Evolutionary conservation across 495 filamentous ascomycete genomes (phyloP).

Genomic region (Parmelia sp.): DNA sequence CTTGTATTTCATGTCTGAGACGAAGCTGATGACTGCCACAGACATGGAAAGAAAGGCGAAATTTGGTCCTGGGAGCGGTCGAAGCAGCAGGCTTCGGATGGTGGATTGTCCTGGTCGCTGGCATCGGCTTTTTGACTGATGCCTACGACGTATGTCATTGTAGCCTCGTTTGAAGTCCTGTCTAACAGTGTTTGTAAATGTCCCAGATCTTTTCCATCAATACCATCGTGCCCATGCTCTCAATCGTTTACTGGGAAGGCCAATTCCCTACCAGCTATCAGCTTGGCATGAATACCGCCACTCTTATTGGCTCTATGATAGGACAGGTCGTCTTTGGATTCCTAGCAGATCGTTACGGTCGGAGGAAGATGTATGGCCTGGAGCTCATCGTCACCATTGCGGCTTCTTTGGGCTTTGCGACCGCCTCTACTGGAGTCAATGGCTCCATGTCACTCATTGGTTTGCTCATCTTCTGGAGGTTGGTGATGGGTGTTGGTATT

Average conservation of each 20-base stretch:
- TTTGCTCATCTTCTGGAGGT: conserved; percentile 54
- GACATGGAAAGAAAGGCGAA: conserved; percentile 19
- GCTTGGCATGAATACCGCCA: conserved; percentile 54
- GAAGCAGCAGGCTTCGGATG: conserved; percentile 23
- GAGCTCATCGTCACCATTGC: conserved; percentile 55
- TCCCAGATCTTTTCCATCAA: conserved; percentile 56
- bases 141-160: conserved; percentile 52
- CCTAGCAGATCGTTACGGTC: conserved; percentile 55
- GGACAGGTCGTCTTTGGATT: conserved; percentile 59
- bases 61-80: conserved; percentile 17
- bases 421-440: conserved; percentile 37
- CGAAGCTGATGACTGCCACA: neutral
- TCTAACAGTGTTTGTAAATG: neutral
- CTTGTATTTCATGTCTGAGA: too few species aligned
- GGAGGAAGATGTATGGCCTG: conserved; percentile 57
- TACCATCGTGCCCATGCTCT: conserved; percentile 54
- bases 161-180: neutral
- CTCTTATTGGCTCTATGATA: conserved; percentile 50
- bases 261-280: conserved; percentile 35
- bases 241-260: conserved; percentile 56
- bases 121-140: conserved; percentile 62
- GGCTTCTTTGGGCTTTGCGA: conserved; percentile 50
- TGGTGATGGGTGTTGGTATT: conserved; percentile 49
- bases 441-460: conserved; percentile 50
- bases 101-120: conserved; percentile 52